These are phyloP conservation scores for Cryptomeria japonica DNA, from an alignment of 75 land plant genomes.

Conservation along the genomic window DNA sequence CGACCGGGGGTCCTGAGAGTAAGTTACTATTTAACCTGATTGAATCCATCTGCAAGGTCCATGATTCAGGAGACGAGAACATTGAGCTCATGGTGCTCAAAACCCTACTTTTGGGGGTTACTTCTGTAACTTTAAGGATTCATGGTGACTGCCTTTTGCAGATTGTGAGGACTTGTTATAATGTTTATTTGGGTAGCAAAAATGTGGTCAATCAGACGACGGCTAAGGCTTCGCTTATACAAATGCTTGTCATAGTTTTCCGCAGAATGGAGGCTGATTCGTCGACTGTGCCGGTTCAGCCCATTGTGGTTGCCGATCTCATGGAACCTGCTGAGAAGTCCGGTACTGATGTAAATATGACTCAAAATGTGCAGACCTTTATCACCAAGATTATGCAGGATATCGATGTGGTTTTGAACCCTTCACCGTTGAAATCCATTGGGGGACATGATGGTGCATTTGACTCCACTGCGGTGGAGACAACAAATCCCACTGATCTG, in stretches of 20 bases:
- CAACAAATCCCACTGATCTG: conserved; percentile 80
- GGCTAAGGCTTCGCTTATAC: conserved; percentile 94
- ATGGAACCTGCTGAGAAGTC: conserved; percentile 82
- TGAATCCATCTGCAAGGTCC: conserved; percentile 84
- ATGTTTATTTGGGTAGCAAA: conserved; percentile 80
- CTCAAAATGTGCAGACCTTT: conserved; percentile 90
- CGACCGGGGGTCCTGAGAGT: conserved; percentile 53
- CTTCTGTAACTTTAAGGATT: conserved; percentile 71
- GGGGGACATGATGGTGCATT: conserved; percentile 89
- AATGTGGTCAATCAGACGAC: conserved; percentile 92
- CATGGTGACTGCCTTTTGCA: conserved; percentile 91
- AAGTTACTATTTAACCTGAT: conserved; percentile 62
- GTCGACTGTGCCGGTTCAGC: conserved; percentile 88
- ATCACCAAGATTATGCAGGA: conserved; percentile 93
- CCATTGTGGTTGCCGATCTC: conserved; percentile 95
- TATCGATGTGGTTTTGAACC: conserved; percentile 89
- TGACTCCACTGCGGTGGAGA: conserved; percentile 81
- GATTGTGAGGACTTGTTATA: conserved; percentile 92
- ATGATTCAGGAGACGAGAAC: conserved; percentile 72
- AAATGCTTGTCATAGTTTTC: conserved; percentile 98
- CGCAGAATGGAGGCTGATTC: conserved; percentile 99
- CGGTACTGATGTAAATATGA: conserved; percentile 49
- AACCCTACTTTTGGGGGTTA: conserved; percentile 90
- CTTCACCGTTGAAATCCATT: conserved; percentile 43
- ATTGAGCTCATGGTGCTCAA: conserved; percentile 82